Conservation (phyloP, 371 early-diverging fungal genomes). For the Lichtheimia ornata region DNA sequence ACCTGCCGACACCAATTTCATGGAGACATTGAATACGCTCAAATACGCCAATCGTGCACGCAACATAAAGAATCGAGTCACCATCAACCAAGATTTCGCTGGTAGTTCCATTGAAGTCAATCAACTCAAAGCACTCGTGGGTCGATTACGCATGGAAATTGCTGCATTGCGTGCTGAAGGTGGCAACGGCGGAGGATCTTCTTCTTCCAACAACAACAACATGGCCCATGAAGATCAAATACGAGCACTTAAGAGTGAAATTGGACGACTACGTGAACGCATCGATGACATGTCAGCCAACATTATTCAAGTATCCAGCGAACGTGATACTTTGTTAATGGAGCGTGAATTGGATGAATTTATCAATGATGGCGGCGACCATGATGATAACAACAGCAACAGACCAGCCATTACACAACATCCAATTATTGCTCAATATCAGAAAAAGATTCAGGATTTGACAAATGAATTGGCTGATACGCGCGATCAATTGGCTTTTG, state of each 20-base stretch:
- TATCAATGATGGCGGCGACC: slow-evolving; percentile 16
- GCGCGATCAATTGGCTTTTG: slow-evolving; percentile 31
- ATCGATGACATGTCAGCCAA: slow-evolving; percentile 47
- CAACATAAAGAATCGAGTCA: slow-evolving; percentile 83
- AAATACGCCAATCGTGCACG: slow-evolving; percentile 89
- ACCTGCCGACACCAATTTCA: slow-evolving; percentile 75
- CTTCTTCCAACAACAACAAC: slow-evolving; percentile 1
- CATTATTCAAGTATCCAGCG: slow-evolving; percentile 54
- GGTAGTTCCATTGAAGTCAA: slow-evolving; percentile 65
- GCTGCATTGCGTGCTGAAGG: slow-evolving; percentile 49
- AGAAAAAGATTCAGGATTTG: slow-evolving; percentile 54
- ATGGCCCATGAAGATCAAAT: slow-evolving; percentile 41
- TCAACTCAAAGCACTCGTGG: slow-evolving; percentile 69
- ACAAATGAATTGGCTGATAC: slow-evolving; percentile 54
- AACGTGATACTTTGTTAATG: slow-evolving; percentile 62
- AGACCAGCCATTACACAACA: slow-evolving; percentile 59
- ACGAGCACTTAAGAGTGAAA: slow-evolving; percentile 47
- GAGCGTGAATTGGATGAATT: slow-evolving; percentile 52
- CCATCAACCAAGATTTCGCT: slow-evolving; percentile 73
- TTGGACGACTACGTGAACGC: slow-evolving; percentile 54
- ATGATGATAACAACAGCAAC: slow-evolving; percentile 2
- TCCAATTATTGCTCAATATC: slow-evolving; percentile 58
- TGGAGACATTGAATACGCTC: slow-evolving; percentile 91
- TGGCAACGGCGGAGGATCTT: slow-evolving; percentile 19
- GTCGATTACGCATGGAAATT: slow-evolving; percentile 67